phyloP scores from a whole-genome alignment of 108 stramenopile species.

The Cyclotella sp. region DNA sequence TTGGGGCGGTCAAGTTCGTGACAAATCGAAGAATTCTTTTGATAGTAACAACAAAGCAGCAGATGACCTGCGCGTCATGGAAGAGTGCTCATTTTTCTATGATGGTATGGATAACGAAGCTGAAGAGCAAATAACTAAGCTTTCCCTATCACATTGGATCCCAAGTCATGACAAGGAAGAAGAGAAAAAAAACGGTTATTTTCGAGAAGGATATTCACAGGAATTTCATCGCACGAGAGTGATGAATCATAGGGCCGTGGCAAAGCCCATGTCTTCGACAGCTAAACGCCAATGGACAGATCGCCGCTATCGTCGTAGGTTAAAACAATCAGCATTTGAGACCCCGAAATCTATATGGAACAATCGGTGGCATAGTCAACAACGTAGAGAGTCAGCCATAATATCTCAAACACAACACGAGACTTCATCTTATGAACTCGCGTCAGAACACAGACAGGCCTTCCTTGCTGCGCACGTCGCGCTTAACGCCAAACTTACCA shows the following conservation, averaged over 20 bases:
- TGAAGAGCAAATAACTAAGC: neutral
- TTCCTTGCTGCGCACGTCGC: conserved; percentile 39
- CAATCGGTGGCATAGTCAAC: neutral
- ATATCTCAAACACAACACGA: neutral
- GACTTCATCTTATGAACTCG: conserved; percentile 14
- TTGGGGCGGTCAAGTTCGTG: neutral
- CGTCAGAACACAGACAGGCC: conserved; percentile 24
- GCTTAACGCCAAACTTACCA: conserved; percentile 20
- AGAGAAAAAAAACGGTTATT: conserved; percentile 17
- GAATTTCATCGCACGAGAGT: conserved; percentile 1
- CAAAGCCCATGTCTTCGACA: conserved; percentile 15
- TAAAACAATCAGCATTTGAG: conserved; percentile 23
- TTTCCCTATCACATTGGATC: conserved; percentile 5
- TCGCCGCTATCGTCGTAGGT: conserved; percentile 33
- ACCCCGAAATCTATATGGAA: neutral
- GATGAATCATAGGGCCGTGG: conserved; percentile 17
- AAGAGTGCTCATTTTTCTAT: conserved; percentile 36
- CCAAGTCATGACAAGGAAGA: conserved; percentile 4
- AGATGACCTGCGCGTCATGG: conserved; percentile 30
- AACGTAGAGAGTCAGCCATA: neutral
- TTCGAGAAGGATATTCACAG: neutral
- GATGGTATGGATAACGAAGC: conserved; percentile 18
- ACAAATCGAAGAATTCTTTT: neutral
- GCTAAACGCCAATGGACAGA: conserved; percentile 39
- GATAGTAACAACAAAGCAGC: neutral